These are phyloP conservation scores for Calonectria naviculata DNA, from an alignment of 2,329 filamentous ascomycete genomes.

Conservation along the genomic window DNA sequence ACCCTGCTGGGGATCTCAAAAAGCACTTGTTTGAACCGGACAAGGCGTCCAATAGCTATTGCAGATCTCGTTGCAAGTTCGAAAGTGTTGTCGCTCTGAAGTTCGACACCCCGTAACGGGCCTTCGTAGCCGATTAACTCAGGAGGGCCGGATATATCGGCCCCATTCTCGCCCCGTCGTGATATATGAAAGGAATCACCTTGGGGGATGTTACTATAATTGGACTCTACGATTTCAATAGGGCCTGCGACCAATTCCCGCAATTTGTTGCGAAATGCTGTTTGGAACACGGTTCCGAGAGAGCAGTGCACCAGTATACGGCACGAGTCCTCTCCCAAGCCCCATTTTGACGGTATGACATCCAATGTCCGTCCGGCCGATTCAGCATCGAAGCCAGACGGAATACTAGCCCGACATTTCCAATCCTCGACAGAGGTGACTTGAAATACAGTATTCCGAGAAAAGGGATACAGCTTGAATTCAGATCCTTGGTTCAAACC, in stretches of 20 bases:
- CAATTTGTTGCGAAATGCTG: background rate
- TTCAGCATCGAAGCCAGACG: background rate
- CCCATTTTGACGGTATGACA: constrained; percentile 6
- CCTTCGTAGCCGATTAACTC: background rate
- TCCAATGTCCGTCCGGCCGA: background rate
- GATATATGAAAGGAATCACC: background rate
- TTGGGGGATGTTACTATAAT: background rate
- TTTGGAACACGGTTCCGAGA: background rate
- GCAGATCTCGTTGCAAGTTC: background rate
- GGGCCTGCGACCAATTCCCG: background rate
- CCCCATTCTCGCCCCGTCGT: background rate
- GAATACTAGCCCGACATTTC: background rate
- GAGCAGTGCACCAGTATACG: background rate
- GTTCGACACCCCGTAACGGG: background rate
- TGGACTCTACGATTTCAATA: background rate
- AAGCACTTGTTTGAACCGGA: background rate
- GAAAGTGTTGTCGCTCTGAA: background rate
- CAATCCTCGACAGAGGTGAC: background rate
- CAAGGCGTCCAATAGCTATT: background rate
- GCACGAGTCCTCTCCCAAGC: background rate
- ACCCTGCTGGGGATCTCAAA: background rate
- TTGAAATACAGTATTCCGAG: background rate
- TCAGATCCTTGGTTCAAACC: background rate
- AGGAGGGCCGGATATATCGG: background rate
- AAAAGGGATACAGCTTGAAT: background rate